Evolutionary conservation across 176 grass and related monocot genomes (phyloP).

Genomic region (Oryza rufipogon): DNA sequence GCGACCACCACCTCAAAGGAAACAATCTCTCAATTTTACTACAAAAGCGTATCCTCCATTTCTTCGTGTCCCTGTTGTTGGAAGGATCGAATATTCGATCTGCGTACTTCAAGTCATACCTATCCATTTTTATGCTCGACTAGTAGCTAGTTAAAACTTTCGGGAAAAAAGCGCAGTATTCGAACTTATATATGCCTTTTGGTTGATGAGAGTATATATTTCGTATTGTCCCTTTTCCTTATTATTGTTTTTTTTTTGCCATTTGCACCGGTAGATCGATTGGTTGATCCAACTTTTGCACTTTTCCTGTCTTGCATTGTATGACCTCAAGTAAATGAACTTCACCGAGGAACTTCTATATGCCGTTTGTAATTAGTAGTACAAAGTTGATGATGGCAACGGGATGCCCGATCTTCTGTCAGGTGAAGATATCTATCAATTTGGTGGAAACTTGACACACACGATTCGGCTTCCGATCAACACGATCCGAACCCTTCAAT

Average conservation of each 20-base stretch:
- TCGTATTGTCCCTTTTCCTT: no score
- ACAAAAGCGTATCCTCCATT: constrained; percentile 2
- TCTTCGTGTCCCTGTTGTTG: neutral
- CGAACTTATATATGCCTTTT: neutral
- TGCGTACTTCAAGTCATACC: neutral
- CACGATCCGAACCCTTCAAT: no score
- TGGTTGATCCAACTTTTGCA: neutral
- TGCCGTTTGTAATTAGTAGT: no score
- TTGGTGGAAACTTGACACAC: no score
- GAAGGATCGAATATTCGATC: neutral
- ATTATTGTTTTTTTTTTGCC: no score
- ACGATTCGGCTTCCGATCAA: no score
- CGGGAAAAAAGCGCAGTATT: neutral
- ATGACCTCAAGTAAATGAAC: neutral
- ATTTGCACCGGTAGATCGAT: neutral
- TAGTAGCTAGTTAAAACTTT: neutral
- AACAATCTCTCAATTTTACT: constrained; percentile 7
- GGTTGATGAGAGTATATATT: no score
- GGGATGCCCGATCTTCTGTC: no score
- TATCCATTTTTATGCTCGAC: neutral
- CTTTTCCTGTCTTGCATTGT: neutral
- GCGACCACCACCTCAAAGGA: constrained; percentile 29
- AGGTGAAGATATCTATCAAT: no score
- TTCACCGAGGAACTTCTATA: neutral
- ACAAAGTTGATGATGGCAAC: no score